Conservation (phyloP, 2,329 filamentous ascomycete species). For the Xylaria sp. region DNA sequence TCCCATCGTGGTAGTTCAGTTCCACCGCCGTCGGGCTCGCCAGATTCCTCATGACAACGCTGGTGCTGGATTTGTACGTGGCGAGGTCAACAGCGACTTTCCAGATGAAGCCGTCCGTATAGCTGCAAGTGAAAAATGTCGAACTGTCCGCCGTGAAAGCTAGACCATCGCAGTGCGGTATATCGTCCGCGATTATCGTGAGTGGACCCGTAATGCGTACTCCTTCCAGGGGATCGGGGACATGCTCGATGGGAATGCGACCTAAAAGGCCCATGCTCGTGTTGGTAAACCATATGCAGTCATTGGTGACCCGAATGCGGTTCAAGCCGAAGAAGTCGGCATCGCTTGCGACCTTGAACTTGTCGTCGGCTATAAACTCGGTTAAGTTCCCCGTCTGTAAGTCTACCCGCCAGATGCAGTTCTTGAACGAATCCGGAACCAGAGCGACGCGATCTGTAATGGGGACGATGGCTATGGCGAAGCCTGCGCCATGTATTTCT, state of each 20-base stretch:
- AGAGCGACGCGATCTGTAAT: conserved; percentile 32
- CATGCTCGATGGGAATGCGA: conserved; percentile 32
- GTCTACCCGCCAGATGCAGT: conserved; percentile 35
- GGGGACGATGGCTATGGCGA: conserved; percentile 28
- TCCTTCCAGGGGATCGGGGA: conserved; percentile 18
- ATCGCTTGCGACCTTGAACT: conserved; percentile 25
- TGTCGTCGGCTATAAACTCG: conserved; percentile 29
- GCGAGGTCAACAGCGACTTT: conserved; percentile 29
- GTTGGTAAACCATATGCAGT: conserved; percentile 36
- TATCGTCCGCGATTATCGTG: conserved; percentile 27
- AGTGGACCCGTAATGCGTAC: conserved; percentile 31
- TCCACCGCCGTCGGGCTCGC: conserved; percentile 35
- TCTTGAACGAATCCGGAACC: conserved; percentile 29
- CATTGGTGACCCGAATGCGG: conserved; percentile 29
- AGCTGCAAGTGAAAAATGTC: conserved; percentile 33
- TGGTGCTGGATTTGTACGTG: conserved; percentile 22
- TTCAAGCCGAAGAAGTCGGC: conserved; percentile 36
- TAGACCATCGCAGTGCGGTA: conserved; percentile 36
- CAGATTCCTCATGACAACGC: conserved; percentile 29
- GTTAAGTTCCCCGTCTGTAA: conserved; percentile 27
- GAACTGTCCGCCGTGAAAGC: conserved; percentile 28
- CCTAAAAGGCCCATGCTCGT: conserved; percentile 32
- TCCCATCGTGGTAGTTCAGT: conserved; percentile 20
- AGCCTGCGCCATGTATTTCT: conserved; percentile 27
- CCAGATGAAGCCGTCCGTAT: conserved; percentile 33